phyloP scores from a whole-genome alignment of 1,284 basidiomycete species.

The Bondarzewia mesenterica region DNA sequence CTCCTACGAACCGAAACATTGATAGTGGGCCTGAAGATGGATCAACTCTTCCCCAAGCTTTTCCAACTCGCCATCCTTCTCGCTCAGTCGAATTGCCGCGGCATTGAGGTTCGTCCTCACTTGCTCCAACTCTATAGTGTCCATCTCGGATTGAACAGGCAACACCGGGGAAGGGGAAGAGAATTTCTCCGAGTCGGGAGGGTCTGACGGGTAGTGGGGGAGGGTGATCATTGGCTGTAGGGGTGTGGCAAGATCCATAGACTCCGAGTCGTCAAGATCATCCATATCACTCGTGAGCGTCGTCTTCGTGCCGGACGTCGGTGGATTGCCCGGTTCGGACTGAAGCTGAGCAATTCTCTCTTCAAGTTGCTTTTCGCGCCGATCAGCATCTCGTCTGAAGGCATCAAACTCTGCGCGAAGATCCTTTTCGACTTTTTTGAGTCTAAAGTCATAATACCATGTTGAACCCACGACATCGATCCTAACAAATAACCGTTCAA shows the following conservation, averaged over 20 bases:
- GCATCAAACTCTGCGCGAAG: not conserved
- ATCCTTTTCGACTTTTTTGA: not conserved
- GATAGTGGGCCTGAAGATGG: not conserved
- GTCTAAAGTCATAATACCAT: not conserved
- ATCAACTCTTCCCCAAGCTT: not conserved
- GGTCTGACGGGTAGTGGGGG: not conserved
- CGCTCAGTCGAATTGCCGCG: not conserved
- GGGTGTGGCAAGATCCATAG: slow-evolving; percentile 55
- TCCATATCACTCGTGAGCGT: slow-evolving; percentile 1
- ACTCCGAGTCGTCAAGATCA: slow-evolving; percentile 30
- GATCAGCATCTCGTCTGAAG: not conserved
- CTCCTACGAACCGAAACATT: not conserved
- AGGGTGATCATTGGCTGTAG: slow-evolving; percentile 28
- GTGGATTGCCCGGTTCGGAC: slow-evolving; percentile 6
- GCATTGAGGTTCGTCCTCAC: not conserved
- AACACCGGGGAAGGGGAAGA: not conserved
- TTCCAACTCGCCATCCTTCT: slow-evolving; percentile 3
- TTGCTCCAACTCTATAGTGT: not conserved
- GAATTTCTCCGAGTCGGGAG: not conserved
- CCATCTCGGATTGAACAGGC: not conserved
- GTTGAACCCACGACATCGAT: too few relatives aligned
- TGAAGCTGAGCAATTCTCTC: slow-evolving; percentile 4
- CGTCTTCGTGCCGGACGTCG: slow-evolving; percentile 12
- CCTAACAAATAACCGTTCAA: too few relatives aligned
- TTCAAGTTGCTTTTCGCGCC: not conserved